These are phyloP conservation scores for Kwoniella newhampshirensis DNA, from an alignment of 768 basidiomycete genomes.

Conservation along the genomic window DNA sequence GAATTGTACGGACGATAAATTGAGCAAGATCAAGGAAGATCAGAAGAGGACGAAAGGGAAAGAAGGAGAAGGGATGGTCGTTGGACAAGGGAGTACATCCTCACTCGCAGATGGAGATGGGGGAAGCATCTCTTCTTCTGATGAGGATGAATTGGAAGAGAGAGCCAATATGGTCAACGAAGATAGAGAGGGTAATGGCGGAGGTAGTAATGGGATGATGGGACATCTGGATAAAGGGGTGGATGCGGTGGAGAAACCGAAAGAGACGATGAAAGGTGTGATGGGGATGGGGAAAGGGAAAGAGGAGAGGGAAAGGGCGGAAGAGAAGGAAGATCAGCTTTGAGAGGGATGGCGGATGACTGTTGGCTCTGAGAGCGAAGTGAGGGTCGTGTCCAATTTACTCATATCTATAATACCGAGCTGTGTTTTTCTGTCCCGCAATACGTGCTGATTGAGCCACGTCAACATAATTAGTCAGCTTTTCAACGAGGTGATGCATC, in stretches of 20 bases:
- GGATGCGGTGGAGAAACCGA: slow-evolving; percentile 27
- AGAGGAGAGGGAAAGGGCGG: slow-evolving; percentile 18
- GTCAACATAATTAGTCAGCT: too few relatives aligned
- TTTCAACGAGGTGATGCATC: too few relatives aligned
- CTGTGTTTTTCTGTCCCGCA: too few relatives aligned
- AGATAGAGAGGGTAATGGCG: slow-evolving; percentile 3
- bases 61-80: slow-evolving; percentile 43
- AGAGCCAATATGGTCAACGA: slow-evolving; percentile 13
- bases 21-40: slow-evolving; percentile 54
- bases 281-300: slow-evolving; percentile 12
- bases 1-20: slow-evolving; percentile 56
- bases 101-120: slow-evolving; percentile 14
- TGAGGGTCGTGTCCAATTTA: too few relatives aligned
- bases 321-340: slow-evolving; percentile 18
- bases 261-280: slow-evolving; percentile 9
- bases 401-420: too few relatives aligned
- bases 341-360: background rate
- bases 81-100: slow-evolving; percentile 31
- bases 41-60: slow-evolving; percentile 51
- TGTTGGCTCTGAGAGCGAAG: background rate
- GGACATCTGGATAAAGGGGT: slow-evolving; percentile 21
- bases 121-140: slow-evolving; percentile 44
- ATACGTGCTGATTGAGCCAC: too few relatives aligned
- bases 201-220: slow-evolving; percentile 3
- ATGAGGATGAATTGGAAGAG: slow-evolving; percentile 39